These are phyloP conservation scores for Leccinum subtestaceum DNA, from an alignment of 768 basidiomycete genomes.

Conservation along the genomic window DNA sequence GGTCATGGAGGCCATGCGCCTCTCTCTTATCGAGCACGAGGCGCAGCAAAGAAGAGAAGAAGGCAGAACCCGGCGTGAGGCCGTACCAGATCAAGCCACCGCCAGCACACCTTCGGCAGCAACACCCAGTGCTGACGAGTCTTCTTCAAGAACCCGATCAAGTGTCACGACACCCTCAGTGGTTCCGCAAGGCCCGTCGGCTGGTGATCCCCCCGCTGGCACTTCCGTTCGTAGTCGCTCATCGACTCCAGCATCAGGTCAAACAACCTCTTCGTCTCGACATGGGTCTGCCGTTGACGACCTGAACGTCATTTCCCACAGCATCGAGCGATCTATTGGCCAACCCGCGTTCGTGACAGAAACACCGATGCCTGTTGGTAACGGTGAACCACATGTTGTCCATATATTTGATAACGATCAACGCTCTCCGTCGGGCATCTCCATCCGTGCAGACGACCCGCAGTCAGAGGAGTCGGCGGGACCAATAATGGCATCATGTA, in stretches of 20 bases:
- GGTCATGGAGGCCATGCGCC: slow-evolving; percentile 98
- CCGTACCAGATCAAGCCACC: slow-evolving; percentile 36
- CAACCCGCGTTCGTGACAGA: slow-evolving; percentile 20
- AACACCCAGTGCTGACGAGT: slow-evolving; percentile 5
- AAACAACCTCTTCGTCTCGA: slow-evolving; percentile 32
- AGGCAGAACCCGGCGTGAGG: slow-evolving; percentile 58
- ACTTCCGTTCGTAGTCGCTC: slow-evolving; percentile 24
- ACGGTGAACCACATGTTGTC: slow-evolving; percentile 9
- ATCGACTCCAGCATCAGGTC: slow-evolving; percentile 35
- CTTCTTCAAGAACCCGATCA: slow-evolving; percentile 7
- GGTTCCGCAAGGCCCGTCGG: slow-evolving; percentile 7
- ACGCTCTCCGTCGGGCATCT: slow-evolving; percentile 7
- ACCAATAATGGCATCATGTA: slow-evolving; percentile 19
- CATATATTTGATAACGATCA: slow-evolving; percentile 11
- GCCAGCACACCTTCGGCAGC: slow-evolving; percentile 18
- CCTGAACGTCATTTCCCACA: slow-evolving; percentile 28
- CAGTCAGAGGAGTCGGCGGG: slow-evolving; percentile 10
- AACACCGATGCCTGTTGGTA: slow-evolving; percentile 4
- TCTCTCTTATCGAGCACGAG: slow-evolving; percentile 92
- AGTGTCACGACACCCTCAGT: slow-evolving; percentile 4
- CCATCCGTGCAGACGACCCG: slow-evolving; percentile 5
- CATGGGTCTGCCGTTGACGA: slow-evolving; percentile 25
- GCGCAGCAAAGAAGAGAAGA: slow-evolving; percentile 83
- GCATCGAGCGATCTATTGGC: slow-evolving; percentile 21
- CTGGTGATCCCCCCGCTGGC: slow-evolving; percentile 12